Percentiles rank a stretch among this genome's conserved stretches.
Conservation (phyloP, 2,329 filamentous ascomycete genomes). For the Seiridium unicorne region DNA sequence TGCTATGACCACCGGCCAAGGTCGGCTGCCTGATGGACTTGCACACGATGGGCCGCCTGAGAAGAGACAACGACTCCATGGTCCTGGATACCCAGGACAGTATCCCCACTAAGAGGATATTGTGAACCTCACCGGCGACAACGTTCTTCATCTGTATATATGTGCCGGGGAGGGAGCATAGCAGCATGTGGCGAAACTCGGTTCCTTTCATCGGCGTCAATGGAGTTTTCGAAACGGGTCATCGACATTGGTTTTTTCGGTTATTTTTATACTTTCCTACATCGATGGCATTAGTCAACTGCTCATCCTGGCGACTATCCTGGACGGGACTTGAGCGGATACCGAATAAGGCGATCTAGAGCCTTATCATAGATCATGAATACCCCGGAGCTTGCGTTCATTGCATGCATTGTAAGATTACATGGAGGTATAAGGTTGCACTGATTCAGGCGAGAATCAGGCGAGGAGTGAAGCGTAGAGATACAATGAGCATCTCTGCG, state of each 20-base stretch:
- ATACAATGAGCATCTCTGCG: no score
- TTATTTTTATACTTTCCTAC: background rate
- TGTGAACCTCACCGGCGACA: background rate
- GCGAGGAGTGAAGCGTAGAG: background rate
- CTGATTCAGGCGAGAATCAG: background rate
- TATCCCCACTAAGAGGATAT: background rate
- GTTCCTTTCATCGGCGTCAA: background rate
- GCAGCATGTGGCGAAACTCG: background rate
- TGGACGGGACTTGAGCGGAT: background rate
- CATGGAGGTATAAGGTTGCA: background rate
- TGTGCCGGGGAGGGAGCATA: background rate
- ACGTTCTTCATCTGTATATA: conserved; percentile 4
- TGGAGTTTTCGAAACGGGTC: background rate
- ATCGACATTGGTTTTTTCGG: background rate
- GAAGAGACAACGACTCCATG: conserved; percentile 11
- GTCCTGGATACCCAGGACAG: background rate
- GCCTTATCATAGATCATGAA: conserved; percentile 6
- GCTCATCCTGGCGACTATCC: background rate
- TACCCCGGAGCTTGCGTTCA: conserved; percentile 4
- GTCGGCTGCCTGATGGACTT: conserved; percentile 6
- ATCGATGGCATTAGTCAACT: background rate
- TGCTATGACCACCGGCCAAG: conserved; percentile 21
- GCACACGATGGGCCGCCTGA: conserved; percentile 10
- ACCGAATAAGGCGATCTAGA: background rate
- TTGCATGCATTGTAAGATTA: background rate